Evolutionary conservation across 768 basidiomycete species (phyloP).

Genomic region (Lentinula lateritia): DNA sequence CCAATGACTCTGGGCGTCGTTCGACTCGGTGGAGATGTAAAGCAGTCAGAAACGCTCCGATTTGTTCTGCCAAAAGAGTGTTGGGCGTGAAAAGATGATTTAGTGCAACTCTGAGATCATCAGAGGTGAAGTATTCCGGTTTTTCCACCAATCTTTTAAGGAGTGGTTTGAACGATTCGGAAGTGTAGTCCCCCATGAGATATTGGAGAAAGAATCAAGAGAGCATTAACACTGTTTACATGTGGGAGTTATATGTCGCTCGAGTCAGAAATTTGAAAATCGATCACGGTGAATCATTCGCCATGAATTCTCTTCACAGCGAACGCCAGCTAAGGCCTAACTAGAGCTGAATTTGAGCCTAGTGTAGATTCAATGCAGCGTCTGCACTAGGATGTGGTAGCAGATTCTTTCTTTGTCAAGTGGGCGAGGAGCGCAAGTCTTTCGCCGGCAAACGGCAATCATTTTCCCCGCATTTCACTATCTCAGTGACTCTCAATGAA

Average conservation of each 20-base stretch:
- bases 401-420: background rate
- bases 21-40: constrained; percentile 79
- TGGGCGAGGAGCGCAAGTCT: no score
- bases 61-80: constrained; percentile 62
- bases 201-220: background rate
- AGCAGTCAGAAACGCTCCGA: constrained; percentile 88
- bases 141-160: constrained; percentile 75
- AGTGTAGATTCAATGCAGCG: no score
- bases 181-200: constrained; percentile 12
- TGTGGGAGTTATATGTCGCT: background rate
- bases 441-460: background rate
- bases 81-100: constrained; percentile 69
- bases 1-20: constrained; percentile 66
- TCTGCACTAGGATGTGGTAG: no score
- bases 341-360: no score
- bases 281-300: background rate
- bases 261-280: background rate
- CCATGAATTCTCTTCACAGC: background rate
- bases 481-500: no score
- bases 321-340: no score
- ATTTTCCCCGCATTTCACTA: background rate
- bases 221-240: background rate
- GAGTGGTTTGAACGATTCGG: constrained; percentile 65
- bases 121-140: constrained; percentile 75
- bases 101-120: constrained; percentile 70